phyloP scores from a whole-genome alignment of 169 alveolate species.

The Plasmodium knowlesi region DNA sequence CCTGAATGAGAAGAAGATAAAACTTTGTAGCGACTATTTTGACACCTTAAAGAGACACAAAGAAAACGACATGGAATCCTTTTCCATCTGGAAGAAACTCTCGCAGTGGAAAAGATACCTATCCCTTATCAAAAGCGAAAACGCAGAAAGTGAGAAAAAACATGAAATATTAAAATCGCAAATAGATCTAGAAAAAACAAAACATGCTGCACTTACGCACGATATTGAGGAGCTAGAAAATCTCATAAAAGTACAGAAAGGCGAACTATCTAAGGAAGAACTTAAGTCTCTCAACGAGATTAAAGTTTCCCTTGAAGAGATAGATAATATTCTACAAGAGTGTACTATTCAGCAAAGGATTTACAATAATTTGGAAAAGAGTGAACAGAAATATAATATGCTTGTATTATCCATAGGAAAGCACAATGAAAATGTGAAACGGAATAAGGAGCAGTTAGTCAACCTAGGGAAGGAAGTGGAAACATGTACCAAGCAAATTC shows the following conservation, averaged over 20 bases:
- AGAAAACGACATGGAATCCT: conserved; percentile 37
- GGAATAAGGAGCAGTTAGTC: conserved; percentile 53
- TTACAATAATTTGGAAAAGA: conserved; percentile 76
- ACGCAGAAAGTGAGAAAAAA: conserved; percentile 71
- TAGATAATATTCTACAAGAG: conserved; percentile 77
- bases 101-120: conserved; percentile 58
- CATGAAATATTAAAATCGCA: conserved; percentile 47
- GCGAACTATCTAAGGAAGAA: conserved; percentile 61
- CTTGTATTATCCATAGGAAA: conserved; percentile 52
- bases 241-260: conserved; percentile 61
- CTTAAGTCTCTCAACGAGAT: conserved; percentile 44
- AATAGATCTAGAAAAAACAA: conserved; percentile 69
- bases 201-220: conserved; percentile 18
- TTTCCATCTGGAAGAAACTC: neutral
- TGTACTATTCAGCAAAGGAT: conserved; percentile 75
- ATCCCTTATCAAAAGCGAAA: conserved; percentile 8
- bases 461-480: neutral
- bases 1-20: conserved; percentile 68
- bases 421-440: conserved; percentile 65
- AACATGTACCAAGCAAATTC: conserved; percentile 9
- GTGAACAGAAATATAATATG: conserved; percentile 76
- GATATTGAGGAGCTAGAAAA: conserved; percentile 74
- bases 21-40: conserved; percentile 53
- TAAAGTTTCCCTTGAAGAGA: conserved; percentile 73
- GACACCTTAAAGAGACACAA: conserved; percentile 50